Percentiles rank a stretch among this genome's conserved stretches.
phyloP scores from a whole-genome alignment of 768 basidiomycete species.

The Lactarius sanguifluus region DNA sequence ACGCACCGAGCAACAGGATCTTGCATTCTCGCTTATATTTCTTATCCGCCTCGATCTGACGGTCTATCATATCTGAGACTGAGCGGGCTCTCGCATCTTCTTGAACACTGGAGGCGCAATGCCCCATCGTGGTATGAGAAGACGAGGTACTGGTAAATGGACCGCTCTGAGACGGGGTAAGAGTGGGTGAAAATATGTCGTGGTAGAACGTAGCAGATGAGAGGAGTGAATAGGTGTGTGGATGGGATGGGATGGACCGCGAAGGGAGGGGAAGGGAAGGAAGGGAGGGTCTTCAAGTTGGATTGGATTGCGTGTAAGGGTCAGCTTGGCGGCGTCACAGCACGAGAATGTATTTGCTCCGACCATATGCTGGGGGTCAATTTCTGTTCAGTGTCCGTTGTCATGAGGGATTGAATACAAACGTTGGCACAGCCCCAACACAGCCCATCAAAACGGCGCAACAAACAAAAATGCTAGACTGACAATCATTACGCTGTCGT shows the following conservation, averaged over 20 bases:
- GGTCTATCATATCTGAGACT: conserved; percentile 69
- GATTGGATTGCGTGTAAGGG: neutral
- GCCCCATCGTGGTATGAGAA: conserved; percentile 49
- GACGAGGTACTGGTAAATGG: neutral
- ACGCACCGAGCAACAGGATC: conserved; percentile 84
- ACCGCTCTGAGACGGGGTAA: neutral
- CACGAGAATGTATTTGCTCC: no score
- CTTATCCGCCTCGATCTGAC: conserved; percentile 82
- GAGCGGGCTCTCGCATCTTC: conserved; percentile 58
- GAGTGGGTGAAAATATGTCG: neutral
- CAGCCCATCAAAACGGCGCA: no score
- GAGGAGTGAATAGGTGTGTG: neutral
- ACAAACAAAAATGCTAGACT: no score
- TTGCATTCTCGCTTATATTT: conserved; percentile 87
- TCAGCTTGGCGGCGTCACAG: no score
- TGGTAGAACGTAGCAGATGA: neutral
- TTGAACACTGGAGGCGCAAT: conserved; percentile 56
- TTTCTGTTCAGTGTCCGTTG: no score
- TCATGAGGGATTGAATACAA: no score
- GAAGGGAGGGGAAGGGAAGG: neutral
- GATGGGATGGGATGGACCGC: neutral
- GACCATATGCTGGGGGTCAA: no score
- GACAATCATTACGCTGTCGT: no score
- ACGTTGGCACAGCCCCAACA: no score
- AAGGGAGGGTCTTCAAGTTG: neutral